Percentiles rank a stretch among this genome's conserved stretches.
Evolutionary conservation across 441 rosid species (phyloP).

Genomic region (Erysimum cheiri): DNA sequence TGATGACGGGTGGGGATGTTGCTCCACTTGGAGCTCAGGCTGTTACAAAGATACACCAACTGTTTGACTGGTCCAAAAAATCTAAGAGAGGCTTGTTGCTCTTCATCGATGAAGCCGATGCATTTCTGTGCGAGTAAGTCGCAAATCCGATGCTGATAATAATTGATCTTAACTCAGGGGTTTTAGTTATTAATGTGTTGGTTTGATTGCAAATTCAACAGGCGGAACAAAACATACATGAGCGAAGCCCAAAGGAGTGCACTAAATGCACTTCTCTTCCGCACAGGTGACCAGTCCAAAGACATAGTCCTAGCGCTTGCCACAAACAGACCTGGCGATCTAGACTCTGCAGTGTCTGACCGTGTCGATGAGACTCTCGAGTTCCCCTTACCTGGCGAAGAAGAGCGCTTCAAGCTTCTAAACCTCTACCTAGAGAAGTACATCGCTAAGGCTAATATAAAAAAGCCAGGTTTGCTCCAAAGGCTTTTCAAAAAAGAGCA

Average conservation of each 20-base stretch:
- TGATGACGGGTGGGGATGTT: slow-evolving; percentile 99
- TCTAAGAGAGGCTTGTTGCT: slow-evolving; percentile 82
- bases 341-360: slow-evolving; percentile 91
- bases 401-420: slow-evolving; percentile 83
- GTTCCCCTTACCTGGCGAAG: slow-evolving; percentile 86
- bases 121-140: slow-evolving; percentile 97
- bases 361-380: slow-evolving; percentile 90
- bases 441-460: slow-evolving; percentile 73
- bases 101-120: slow-evolving; percentile 96
- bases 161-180: slow-evolving; percentile 12
- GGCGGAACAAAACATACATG: slow-evolving; percentile 95
- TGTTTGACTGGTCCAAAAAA: slow-evolving; percentile 96
- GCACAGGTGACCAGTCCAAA: slow-evolving; percentile 93
- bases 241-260: slow-evolving; percentile 99
- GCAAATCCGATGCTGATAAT: neutral
- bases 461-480: slow-evolving; percentile 62
- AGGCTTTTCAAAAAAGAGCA: slow-evolving; percentile 64
- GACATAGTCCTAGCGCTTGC: slow-evolving; percentile 94
- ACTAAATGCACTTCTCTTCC: slow-evolving; percentile 88
- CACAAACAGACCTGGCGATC: slow-evolving; percentile 94
- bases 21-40: slow-evolving; percentile 98
- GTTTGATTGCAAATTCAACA: slow-evolving; percentile 54
- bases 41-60: slow-evolving; percentile 95
- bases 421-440: slow-evolving; percentile 88
- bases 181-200: slow-evolving; percentile 37